Conservation (phyloP, 2,329 filamentous ascomycete genomes). For the Lecanosticta acicola region DNA sequence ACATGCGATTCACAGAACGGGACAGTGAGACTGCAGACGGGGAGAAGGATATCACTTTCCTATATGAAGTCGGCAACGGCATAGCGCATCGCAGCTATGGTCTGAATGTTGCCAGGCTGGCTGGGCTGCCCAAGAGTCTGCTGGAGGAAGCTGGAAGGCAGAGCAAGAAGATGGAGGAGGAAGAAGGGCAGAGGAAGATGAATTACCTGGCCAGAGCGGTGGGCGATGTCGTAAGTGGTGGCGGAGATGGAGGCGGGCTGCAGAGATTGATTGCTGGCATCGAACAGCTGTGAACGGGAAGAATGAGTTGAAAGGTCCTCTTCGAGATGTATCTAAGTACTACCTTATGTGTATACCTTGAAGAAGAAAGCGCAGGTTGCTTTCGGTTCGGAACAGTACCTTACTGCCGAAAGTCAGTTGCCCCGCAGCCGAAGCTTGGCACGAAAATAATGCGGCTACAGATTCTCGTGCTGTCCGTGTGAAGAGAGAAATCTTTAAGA, state of each 20-base stretch:
- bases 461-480: neutral
- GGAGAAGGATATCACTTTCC: conserved; percentile 80
- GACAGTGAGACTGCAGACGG: conserved; percentile 36
- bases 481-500: neutral
- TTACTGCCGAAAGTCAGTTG: neutral
- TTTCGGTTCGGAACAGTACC: no score
- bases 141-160: conserved; percentile 75
- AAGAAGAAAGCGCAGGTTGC: no score
- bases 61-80: conserved; percentile 88
- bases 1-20: conserved; percentile 77
- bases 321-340: no score
- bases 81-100: conserved; percentile 93
- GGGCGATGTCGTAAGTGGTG: conserved; percentile 8
- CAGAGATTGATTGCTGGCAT: conserved; percentile 39
- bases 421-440: neutral
- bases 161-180: conserved; percentile 72
- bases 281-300: conserved; percentile 40
- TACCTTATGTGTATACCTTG: no score
- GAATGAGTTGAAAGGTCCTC: no score
- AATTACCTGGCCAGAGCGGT: conserved; percentile 31
- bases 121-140: conserved; percentile 69
- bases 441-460: neutral
- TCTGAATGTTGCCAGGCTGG: conserved; percentile 82
- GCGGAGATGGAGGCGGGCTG: conserved; percentile 27
- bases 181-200: conserved; percentile 60